Evolutionary conservation across 768 basidiomycete genomes (phyloP), one percentile per base, ranked within the genome.

Genomic region (Russula compacta): DNA sequence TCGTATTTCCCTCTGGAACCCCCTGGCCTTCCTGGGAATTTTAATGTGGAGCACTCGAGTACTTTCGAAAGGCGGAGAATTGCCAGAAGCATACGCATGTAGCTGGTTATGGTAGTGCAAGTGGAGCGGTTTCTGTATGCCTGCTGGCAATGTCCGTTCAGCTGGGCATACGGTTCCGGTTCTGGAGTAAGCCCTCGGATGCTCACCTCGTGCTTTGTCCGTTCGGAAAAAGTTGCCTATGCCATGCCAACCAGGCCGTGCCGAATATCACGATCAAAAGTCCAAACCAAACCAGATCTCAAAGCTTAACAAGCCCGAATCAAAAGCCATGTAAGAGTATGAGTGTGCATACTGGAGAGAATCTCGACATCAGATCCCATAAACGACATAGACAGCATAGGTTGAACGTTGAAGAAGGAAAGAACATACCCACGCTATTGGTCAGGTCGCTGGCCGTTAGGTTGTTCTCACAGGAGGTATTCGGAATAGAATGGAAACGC

Each of bases 251-350:
- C 24, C n/a, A 32, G 19, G 35, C 47, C 17, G 48, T 40, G 32
- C 46, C 32, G 40, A 40, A 56, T 55, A 50, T 56, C 21, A 29
- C 24, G 24, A 29, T 29, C 43, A 43, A 35, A 60, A 19, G 40
- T 50, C 38, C 47, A 35, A 42, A 60, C 6, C 24, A 53, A 46
- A 52, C 24, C 24, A 29, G 24, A 29, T 58, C 10, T 52, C 58
- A 44, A 52, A 46, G 53, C 51, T 43, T 17, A 38, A 59, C 50
- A 19, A 29, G 42, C 53, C 53, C 53, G 33, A 54, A 54, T 54
- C 29, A 7, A 7, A 54, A 54, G 40, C 29, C 42, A 32, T 46
- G 36, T 52, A 14, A 29, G 17, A 19, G 32, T 19, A 19, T 44
- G 10, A 44, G 40, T 51, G 40, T 24, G 33, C n/a, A 43, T 36